Evolutionary conservation across 345 rosid genomes (phyloP), one percentile per base, ranked within the genome.

Genomic region (Cardiospermum halicacabum): DNA sequence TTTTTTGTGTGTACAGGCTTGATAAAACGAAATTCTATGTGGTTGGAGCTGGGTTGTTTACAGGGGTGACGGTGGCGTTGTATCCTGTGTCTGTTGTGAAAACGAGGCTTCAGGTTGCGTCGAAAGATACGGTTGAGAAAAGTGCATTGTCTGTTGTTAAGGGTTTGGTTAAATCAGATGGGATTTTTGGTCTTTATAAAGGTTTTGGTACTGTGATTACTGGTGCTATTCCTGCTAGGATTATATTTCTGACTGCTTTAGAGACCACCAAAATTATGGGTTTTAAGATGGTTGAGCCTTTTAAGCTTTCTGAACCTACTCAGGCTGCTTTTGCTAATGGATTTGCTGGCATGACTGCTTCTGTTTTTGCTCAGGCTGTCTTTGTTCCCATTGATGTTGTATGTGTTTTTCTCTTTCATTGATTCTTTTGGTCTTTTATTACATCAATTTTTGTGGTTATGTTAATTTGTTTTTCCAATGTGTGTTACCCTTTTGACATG

Each of bases 331-430:
- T 91, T 55, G 99, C 97, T 4, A 95, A 95, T 69, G 99, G 97
- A 36, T 70, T 85, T 70, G 99, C 93, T 37, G 99, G 99, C 74
- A 85, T 91, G 99, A 73, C 87, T 1, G 91, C 93, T 24, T 85
- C 99, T 11, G 83, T 91, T 19, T 85, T 74, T 75, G 78, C 99
- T 25, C 96, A 91, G 70, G 88, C 83, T 26, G 96, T 95, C 34
- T 95, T 89, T 81, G 96, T 91, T 72, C 99, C 99, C 15, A 78
- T 95, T 28, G 99, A 91, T 62, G 96, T 95, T 82, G 97, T 95
- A 81, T 55, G 93, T 76, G 28, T 13, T 57, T 53, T 39, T 3
- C 54, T 26, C 25, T 47, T 34, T 32, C 24, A 5, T 34, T 7
- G 6, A 2, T n/a, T 4, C 58, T 32, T 32, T 50, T 9, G n/a